These are phyloP conservation scores for Boletus rubropictus DNA, from an alignment of 768 basidiomycete genomes.

Conservation along the genomic window DNA sequence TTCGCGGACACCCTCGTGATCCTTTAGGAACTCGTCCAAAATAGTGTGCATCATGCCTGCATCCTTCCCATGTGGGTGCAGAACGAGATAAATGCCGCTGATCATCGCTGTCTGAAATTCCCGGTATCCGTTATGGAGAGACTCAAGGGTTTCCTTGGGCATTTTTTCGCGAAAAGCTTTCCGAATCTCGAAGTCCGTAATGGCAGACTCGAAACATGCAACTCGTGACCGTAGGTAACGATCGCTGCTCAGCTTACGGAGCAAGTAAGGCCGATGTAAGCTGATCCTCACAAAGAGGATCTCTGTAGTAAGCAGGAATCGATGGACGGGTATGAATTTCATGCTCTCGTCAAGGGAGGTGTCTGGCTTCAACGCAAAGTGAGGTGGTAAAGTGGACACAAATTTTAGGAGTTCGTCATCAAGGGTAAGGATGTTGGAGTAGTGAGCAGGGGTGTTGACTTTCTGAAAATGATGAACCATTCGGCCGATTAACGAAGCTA, in stretches of 20 bases:
- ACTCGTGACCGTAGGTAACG: constrained; percentile 74
- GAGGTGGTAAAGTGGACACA: constrained; percentile 68
- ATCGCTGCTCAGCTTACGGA: constrained; percentile 68
- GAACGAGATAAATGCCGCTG: constrained; percentile 77
- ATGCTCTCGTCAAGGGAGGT: constrained; percentile 63
- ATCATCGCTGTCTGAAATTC: constrained; percentile 91
- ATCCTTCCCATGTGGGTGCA: constrained; percentile 69
- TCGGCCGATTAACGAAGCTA: constrained; percentile 80
- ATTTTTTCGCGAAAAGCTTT: constrained; percentile 58
- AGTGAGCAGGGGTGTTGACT: constrained; percentile 70
- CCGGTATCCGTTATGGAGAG: constrained; percentile 75
- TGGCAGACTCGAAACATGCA: constrained; percentile 89
- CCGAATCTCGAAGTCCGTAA: constrained; percentile 79
- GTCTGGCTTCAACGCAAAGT: constrained; percentile 73
- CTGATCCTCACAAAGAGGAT: constrained; percentile 81
- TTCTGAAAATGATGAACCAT: constrained; percentile 94
- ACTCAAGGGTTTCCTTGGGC: constrained; percentile 58
- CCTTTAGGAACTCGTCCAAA: constrained; percentile 69
- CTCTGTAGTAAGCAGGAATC: constrained; percentile 87
- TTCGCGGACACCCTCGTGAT: constrained; percentile 47
- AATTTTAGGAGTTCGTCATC: constrained; percentile 83
- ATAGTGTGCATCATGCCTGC: constrained; percentile 72
- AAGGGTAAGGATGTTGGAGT: constrained; percentile 72
- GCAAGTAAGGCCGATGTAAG: constrained; percentile 81
- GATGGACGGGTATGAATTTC: constrained; percentile 70